Evolutionary conservation across 768 basidiomycete genomes (phyloP), one percentile per base, ranked within the genome.

Genomic region (Suillus variegatus): DNA sequence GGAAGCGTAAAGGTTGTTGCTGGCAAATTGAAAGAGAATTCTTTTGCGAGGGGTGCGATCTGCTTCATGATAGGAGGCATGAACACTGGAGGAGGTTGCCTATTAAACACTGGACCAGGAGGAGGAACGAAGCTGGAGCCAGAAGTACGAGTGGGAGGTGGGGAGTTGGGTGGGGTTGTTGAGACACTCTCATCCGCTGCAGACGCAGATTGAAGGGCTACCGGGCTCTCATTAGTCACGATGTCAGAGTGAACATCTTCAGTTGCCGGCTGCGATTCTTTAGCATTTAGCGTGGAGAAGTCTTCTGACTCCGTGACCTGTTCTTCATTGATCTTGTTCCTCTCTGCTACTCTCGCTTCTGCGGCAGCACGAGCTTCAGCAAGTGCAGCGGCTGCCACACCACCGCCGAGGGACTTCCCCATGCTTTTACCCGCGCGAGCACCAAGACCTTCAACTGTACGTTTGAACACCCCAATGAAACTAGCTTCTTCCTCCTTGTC

Each of bases 361-460:
- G 91, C 90, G 46, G 66, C 88, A 78, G 76, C 86, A 73, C 72
- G 85, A 16, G 84, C 91, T 76, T 91, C 88, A 13, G 89, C 90
- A 10, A 92, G 82, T 25, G 87, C 88, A 40, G 72, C 80, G 8
- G 81, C 85, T 3, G 73, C 70, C 5, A 83, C 85, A 25, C 84
- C 83, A 13, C 83, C 84, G 60, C 88, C 88, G 10, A 90, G 72
- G 44, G 91, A 90, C 71, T 88, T 91, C 61, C 84, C 83, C 72
- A 82, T 79, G 60, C 83, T 83, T 71, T 87, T 91, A 38, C 84
- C 83, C 54, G 81, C 71, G 5, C 84, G 85, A 20, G 86, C 80
- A 20, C 89, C 88, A 36, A 90, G 79, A 18, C 82, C 88, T 73
- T 90, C 87, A 0, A 93, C 86, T 1, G 87, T 91, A 71, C 85